Conservation (phyloP, 805 yeast species). For the Crinitomyces ghanaensis region DNA sequence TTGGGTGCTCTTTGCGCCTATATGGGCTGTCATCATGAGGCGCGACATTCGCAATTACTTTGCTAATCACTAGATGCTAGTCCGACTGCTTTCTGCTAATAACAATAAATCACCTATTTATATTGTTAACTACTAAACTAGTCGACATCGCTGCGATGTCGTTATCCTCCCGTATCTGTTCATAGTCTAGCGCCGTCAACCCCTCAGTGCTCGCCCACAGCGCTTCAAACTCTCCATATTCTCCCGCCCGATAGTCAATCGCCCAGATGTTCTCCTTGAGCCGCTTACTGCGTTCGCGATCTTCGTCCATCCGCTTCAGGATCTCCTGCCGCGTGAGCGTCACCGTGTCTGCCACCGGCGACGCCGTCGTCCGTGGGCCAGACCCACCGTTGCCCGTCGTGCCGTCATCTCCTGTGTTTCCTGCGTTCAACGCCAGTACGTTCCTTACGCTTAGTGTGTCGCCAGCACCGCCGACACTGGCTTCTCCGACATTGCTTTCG, state of each 20-base stretch:
- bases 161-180: constrained; percentile 43
- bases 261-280: constrained; percentile 76
- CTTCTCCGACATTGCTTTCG: background rate
- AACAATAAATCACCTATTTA: no score
- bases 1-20: constrained; percentile 46
- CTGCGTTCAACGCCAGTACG: no score
- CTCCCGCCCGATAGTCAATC: constrained; percentile 33
- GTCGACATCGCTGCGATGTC: constrained; percentile 30
- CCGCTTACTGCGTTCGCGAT: constrained; percentile 75
- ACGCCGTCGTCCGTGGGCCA: constrained; percentile 2
- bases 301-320: constrained; percentile 77
- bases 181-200: constrained; percentile 37
- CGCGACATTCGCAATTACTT: constrained; percentile 42
- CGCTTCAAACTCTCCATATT: constrained; percentile 39
- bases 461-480: no score
- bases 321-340: constrained; percentile 48
- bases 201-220: constrained; percentile 28
- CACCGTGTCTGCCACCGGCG: constrained; percentile 2
- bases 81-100: no score
- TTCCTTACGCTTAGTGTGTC: no score
- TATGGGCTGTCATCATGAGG: constrained; percentile 41
- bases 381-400: no score
- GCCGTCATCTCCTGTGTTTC: no score
- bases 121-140: no score
- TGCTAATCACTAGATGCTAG: no score